phyloP scores from a whole-genome alignment of 2,329 filamentous ascomycete species.

The Hortaea werneckii region DNA sequence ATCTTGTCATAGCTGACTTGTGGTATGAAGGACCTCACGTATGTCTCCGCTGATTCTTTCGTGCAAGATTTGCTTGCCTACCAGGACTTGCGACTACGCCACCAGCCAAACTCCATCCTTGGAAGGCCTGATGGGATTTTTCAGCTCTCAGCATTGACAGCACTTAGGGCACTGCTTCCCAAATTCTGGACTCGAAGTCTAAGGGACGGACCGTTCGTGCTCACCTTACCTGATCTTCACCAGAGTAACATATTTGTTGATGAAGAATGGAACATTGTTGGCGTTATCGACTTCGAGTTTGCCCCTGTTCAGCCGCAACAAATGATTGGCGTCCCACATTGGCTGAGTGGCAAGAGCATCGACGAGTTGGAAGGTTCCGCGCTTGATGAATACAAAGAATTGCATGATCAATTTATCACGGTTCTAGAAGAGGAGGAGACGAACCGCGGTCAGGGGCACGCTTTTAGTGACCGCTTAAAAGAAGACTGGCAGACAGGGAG shows the following conservation, averaged over 20 bases:
- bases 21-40: slow-evolving; percentile 7
- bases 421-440: not conserved
- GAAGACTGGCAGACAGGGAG: not conserved
- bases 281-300: not conserved
- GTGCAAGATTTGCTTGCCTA: slow-evolving; percentile 7
- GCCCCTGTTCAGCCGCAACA: not conserved
- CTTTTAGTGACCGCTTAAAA: not conserved
- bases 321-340: not conserved
- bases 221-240: not conserved
- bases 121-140: slow-evolving; percentile 4
- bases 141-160: slow-evolving; percentile 8
- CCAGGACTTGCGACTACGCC: slow-evolving; percentile 7
- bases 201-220: not conserved
- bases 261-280: not conserved
- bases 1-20: not conserved
- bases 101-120: slow-evolving; percentile 11
- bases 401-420: not conserved
- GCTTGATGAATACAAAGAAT: not conserved
- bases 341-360: not conserved
- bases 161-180: not conserved
- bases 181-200: not conserved
- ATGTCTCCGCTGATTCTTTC: slow-evolving; percentile 5
- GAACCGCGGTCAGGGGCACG: not conserved
- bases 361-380: not conserved
- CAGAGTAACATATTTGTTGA: not conserved